Evolutionary conservation across 768 basidiomycete species (phyloP).

Genomic region (Terana coerulea): DNA sequence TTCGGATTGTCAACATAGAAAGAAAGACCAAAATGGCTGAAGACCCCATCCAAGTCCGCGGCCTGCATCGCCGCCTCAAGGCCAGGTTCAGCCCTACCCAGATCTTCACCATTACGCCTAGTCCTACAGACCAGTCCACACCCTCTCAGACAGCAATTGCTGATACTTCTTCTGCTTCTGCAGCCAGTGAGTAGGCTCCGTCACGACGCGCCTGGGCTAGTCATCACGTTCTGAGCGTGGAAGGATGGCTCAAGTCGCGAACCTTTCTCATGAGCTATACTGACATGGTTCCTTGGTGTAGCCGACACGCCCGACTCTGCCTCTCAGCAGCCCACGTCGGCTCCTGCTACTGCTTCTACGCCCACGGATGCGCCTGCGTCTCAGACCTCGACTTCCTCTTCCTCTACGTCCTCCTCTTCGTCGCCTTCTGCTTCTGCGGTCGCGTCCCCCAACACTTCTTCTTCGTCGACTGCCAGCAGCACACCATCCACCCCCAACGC

Average conservation of each 20-base stretch:
- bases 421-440: background rate
- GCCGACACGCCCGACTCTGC: background rate
- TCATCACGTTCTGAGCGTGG: background rate
- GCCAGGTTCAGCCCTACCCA: slow-evolving; percentile 17
- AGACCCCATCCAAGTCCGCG: slow-evolving; percentile 7
- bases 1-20: background rate
- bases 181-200: slow-evolving; percentile 1
- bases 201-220: slow-evolving; percentile 1
- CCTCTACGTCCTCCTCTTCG: background rate
- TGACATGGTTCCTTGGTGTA: no score
- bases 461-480: slow-evolving; percentile 1
- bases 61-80: slow-evolving; percentile 13
- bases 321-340: background rate
- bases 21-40: slow-evolving; percentile 6
- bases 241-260: no score
- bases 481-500: background rate
- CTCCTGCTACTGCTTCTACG: background rate
- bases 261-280: no score
- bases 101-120: slow-evolving; percentile 1
- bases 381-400: background rate
- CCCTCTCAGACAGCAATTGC: background rate
- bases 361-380: background rate
- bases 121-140: background rate
- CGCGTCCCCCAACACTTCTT: background rate
- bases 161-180: background rate